A percentile compares a stretch with the other conserved stretches of the same genome.
Conservation (phyloP, 768 basidiomycete species). For the Russula sp. region DNA sequence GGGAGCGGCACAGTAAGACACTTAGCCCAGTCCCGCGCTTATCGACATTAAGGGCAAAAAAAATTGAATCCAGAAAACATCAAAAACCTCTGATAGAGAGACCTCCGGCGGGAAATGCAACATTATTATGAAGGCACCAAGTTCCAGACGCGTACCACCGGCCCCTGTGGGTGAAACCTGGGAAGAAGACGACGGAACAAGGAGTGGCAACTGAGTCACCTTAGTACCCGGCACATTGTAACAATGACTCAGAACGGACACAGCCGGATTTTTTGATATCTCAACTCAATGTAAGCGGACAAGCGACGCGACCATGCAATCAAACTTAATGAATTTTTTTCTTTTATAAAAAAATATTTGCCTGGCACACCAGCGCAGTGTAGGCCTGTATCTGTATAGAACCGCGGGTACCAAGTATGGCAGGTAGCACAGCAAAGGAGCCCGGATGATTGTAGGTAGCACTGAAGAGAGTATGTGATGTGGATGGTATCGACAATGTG, state of each 20-base stretch:
- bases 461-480: conserved; percentile 21
- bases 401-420: conserved; percentile 15
- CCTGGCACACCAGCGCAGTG: conserved; percentile 18
- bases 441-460: conserved; percentile 20
- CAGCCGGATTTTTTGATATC: conserved; percentile 3
- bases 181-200: neutral
- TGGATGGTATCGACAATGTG: conserved; percentile 20
- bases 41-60: neutral
- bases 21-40: neutral
- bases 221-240: neutral
- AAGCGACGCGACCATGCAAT: conserved; percentile 9
- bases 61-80: conserved; percentile 11
- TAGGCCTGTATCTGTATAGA: conserved; percentile 8
- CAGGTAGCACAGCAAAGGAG: conserved; percentile 14
- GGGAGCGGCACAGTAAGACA: neutral
- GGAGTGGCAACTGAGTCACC: neutral
- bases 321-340: conserved; percentile 13
- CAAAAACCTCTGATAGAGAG: conserved; percentile 8
- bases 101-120: neutral
- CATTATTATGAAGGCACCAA: conserved; percentile 4
- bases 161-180: neutral
- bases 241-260: conserved; percentile 11
- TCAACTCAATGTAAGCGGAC: neutral
- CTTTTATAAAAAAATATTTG: neutral
- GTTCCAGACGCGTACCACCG: neutral